A percentile compares a stretch with the other conserved stretches of the same genome.
These are phyloP conservation scores for Pichiaceae sp. DNA, from an alignment of 1,139 yeast genomes.

Conservation along the genomic window DNA sequence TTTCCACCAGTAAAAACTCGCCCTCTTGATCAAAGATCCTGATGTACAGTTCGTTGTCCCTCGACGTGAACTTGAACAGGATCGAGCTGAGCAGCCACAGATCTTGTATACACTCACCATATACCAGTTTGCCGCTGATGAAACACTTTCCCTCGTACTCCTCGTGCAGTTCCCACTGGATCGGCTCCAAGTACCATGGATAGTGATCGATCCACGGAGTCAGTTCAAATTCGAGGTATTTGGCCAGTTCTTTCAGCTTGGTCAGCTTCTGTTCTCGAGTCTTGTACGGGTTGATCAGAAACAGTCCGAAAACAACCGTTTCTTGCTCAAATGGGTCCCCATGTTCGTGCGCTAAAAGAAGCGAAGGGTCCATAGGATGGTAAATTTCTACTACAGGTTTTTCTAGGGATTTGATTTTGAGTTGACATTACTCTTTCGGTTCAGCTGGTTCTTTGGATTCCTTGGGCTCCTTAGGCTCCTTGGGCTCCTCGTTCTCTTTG, in stretches of 20 bases:
- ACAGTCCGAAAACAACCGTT: conserved; percentile 5
- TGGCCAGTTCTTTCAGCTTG: conserved; percentile 1
- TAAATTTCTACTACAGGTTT: neutral
- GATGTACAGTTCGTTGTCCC: conserved; percentile 31
- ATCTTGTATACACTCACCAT: conserved; percentile 38
- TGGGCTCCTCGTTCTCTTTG: neutral
- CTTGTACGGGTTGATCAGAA: conserved; percentile 3
- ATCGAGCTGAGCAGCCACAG: conserved; percentile 37
- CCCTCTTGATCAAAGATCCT: conserved; percentile 48
- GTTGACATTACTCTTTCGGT: neutral
- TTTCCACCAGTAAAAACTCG: conserved; percentile 46
- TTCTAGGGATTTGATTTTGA: neutral
- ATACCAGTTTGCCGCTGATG: conserved; percentile 34
- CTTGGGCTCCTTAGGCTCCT: neutral
- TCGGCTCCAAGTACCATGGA: conserved; percentile 31
- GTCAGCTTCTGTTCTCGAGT: neutral
- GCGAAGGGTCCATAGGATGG: conserved; percentile 3
- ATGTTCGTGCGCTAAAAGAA: conserved; percentile 3
- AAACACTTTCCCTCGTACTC: conserved; percentile 15
- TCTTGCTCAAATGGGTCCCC: conserved; percentile 4
- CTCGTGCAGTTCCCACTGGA: conserved; percentile 8
- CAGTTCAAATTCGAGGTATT: conserved; percentile 15
- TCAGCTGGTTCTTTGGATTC: neutral
- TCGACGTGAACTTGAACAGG: conserved; percentile 29
- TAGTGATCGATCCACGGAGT: conserved; percentile 32